Base-by-base conservation (phyloP, 441 rosid species). In the Macaranga tanarius region DNA sequence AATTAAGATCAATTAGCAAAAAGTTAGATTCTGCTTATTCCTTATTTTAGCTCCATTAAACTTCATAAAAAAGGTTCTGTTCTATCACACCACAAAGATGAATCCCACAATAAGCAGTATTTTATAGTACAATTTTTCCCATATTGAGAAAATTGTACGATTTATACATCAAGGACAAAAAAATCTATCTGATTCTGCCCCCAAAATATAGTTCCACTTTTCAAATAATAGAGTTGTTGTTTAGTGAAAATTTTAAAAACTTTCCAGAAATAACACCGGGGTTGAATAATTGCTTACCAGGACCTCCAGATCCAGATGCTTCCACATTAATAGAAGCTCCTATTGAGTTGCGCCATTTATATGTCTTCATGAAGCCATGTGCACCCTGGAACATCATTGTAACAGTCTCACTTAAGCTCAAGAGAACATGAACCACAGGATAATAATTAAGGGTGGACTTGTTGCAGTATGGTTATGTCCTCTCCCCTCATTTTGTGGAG, bases 281-380 rank as follows among this genome's bases (percentile, higher is more conserved):
- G 51, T 51, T 45, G 62, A 66, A 73, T 70, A 31, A 65, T 66
- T 80, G 72, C 86, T 45, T 87, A 93, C 99, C 98, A 78, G 82
- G 86, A 69, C 99, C 98, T 76, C 97, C 97, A 9, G 89, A 84
- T 23, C 99, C 99, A 79, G 98, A 89, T 67, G 99, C 99, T 87
- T 96, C 99, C 76, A 96, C 89, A 79, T 96, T 90, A 80, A 96
- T 86, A 79, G 86, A 79, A 81, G 99, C 97, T 75, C 99, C 98
- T 75, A 96, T 81, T 58, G 91, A 84, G 76, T 92, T 87, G 64
- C 84, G 92, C 95, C 98, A 92, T 86, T 83, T 87, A 81, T 92
- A 79, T 70, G 91, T 83, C 73, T 81, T 93, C 90, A 96, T 87
- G 84, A 96, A 96, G 80, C 98, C 98, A 79, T 96, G 97, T 61